These are phyloP conservation scores for Hemisphaericaspora nanyangensis DNA, from an alignment of 805 yeast genomes.

Conservation along the genomic window DNA sequence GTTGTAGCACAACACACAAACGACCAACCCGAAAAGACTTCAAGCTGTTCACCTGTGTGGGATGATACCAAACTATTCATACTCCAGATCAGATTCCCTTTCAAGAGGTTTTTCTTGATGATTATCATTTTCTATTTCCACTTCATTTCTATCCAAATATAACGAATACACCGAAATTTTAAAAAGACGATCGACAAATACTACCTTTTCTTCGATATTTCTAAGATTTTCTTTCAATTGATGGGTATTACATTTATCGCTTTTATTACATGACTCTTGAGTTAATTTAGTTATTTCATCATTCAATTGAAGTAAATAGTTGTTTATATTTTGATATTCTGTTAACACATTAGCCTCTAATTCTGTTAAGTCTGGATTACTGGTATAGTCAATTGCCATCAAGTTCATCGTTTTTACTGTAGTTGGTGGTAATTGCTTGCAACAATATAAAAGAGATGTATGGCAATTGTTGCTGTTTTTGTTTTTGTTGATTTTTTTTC, in stretches of 20 bases:
- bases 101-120: not conserved
- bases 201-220: constrained; percentile 58
- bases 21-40: no score
- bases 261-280: not conserved
- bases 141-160: constrained; percentile 27
- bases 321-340: constrained; percentile 5
- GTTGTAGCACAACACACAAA: no score
- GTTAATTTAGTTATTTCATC: not conserved
- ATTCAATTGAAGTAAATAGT: constrained; percentile 1
- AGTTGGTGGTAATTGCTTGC: no score
- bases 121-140: constrained; percentile 3
- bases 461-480: not conserved
- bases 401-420: no score
- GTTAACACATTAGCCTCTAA: constrained; percentile 1
- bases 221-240: constrained; percentile 46
- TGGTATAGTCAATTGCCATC: not conserved
- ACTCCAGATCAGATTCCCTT: not conserved
- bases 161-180: constrained; percentile 69
- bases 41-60: no score
- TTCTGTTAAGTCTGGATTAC: not conserved
- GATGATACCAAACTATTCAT: no score
- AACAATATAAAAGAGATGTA: no score
- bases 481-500: no score
- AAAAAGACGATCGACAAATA: constrained; percentile 61
- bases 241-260: not conserved